A percentile compares a stretch with the other conserved stretches of the same genome.
Conservation (phyloP, 164 flowering plant genomes). For the Magnolia kwangsiensis region DNA sequence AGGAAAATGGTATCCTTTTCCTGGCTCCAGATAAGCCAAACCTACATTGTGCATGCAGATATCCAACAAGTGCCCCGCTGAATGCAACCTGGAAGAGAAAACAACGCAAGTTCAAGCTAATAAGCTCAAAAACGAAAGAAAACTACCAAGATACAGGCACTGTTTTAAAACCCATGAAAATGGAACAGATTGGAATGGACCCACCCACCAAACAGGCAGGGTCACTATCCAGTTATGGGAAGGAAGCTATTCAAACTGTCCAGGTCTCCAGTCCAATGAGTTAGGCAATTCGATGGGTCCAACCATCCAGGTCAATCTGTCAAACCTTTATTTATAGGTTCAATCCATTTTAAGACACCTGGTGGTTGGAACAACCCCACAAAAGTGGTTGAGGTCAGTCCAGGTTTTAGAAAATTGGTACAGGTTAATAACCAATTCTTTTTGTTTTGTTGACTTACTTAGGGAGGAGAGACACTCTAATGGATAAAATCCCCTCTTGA, state of each 20-base stretch:
- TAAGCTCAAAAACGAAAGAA: background rate
- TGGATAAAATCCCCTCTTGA: no score
- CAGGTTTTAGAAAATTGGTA: no score
- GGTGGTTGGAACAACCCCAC: background rate
- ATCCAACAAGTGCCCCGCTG: constrained; percentile 90
- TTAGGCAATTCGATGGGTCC: no score
- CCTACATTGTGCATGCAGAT: constrained; percentile 60
- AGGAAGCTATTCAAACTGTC: background rate
- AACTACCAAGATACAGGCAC: background rate
- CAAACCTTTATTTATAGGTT: background rate
- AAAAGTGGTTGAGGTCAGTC: no score
- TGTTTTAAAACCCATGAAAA: background rate
- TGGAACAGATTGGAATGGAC: background rate
- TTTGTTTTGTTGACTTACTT: no score
- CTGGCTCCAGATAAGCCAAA: constrained; percentile 57
- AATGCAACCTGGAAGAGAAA: constrained; percentile 58
- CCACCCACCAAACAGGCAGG: background rate
- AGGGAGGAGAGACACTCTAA: no score
- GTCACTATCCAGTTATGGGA: background rate
- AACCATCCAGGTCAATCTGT: background rate
- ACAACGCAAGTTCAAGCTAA: background rate
- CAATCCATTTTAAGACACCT: background rate
- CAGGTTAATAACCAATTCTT: no score
- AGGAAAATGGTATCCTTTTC: constrained; percentile 80
- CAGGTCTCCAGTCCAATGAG: background rate